phyloP scores from a whole-genome alignment of 2,329 filamentous ascomycete genomes.

The Lasiodiplodia gonubiensis region DNA sequence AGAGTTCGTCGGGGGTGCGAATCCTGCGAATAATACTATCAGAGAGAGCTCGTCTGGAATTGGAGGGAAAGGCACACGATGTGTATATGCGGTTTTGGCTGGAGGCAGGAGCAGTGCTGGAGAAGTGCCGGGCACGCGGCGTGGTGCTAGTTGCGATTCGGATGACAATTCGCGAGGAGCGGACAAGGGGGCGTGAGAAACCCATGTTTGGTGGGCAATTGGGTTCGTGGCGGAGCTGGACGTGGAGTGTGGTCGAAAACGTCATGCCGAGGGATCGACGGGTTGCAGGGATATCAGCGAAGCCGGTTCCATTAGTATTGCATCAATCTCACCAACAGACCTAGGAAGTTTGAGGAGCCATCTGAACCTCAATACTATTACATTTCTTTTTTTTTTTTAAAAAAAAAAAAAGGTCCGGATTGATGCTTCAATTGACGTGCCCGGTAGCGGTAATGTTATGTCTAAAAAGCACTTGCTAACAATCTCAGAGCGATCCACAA shows the following conservation, averaged over 20 bases:
- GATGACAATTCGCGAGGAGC: not conserved
- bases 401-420: too few species aligned
- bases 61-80: not conserved
- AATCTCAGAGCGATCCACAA: too few species aligned
- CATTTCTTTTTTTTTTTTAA: too few species aligned
- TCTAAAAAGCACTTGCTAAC: too few species aligned
- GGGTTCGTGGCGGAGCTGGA: not conserved
- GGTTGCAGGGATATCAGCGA: not conserved
- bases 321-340: not conserved
- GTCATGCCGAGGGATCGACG: conserved; percentile 18
- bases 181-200: not conserved
- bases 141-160: not conserved
- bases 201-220: conserved; percentile 13
- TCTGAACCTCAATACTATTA: not conserved
- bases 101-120: not conserved
- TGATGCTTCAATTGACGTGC: too few species aligned
- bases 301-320: not conserved
- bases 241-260: not conserved
- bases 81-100: conserved; percentile 27
- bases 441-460: too few species aligned
- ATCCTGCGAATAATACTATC: conserved; percentile 33
- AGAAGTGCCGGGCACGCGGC: not conserved
- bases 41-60: not conserved
- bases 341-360: not conserved
- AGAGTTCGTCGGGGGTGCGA: conserved; percentile 54